Evolutionary conservation across 352 stramenopile genomes (phyloP), one percentile per base, ranked within the genome.

Genomic region (Thalassiosira ordinaria): DNA sequence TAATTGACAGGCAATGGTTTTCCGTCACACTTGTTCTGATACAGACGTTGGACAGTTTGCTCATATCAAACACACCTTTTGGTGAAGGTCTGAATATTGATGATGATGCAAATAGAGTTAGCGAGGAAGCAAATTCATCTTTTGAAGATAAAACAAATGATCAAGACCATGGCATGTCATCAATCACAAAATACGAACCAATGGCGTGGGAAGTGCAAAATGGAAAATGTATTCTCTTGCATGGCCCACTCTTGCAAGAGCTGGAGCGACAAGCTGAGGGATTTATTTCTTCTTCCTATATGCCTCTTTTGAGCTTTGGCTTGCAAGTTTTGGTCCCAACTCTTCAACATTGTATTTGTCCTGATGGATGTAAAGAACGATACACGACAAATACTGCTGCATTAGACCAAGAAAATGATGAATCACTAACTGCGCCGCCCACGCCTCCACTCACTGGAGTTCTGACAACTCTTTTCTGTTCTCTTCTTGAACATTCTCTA

Each of bases 401-500:
- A 52, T 62, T 67, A 44, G 35, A 63, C 16, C 22, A 47, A 39
- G n/a, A 24, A 39, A 29, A 27, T 55, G 16, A n/a, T 44, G 31
- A 29, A 35, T 16, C 37, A 47, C 41, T 44, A 46, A 27, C 55
- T 18, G 14, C 26, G 64, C 31, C 2, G 24, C 55, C n/a, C 46
- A 22, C 41, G 41, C 39, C 27, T 61, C 26, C 60, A 29, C 18
- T 72, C 8, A 70, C 56, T 65, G 56, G 49, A 55, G 64, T 82
- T 35, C 78, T 78, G 61, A 63, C 55, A 29, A 73, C 74, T 16
- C 31, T 82, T 18, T 53, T 88, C 35, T 80, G 22, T 16, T 63
- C 70, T 31, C 35, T 91, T 2, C 29, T 91, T 44, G 86, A 91
- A 37, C 76, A 90, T 59, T 75, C 63, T 27, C 62, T 91, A 11